Percentiles rank a stretch among this genome's conserved stretches.
These are phyloP conservation scores for Wickerhamomyces sp. DNA, from an alignment of 1,139 yeast genomes.

Conservation along the genomic window DNA sequence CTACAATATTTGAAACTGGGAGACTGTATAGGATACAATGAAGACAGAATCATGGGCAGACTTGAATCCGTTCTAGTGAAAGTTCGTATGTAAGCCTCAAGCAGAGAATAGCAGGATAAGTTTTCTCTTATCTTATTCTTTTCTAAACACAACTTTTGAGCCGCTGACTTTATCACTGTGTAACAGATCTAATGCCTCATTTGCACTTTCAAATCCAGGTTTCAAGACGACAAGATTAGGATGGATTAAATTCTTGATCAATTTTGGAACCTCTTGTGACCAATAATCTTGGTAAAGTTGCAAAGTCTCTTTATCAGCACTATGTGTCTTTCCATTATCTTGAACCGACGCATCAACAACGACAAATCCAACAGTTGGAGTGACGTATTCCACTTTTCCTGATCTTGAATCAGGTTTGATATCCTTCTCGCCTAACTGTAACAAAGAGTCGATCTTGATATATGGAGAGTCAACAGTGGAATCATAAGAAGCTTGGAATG, in stretches of 20 bases:
- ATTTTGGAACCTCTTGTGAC: slow-evolving; percentile 14
- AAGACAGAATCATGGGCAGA: too few relatives aligned
- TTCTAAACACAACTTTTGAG: slow-evolving; percentile 32
- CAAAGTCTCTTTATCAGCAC: slow-evolving; percentile 17
- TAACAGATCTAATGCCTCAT: slow-evolving; percentile 31
- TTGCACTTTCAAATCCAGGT: slow-evolving; percentile 30
- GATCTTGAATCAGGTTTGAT: slow-evolving; percentile 21
- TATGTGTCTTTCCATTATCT: slow-evolving; percentile 19
- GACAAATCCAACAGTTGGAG: slow-evolving; percentile 34
- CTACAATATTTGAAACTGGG: too few relatives aligned
- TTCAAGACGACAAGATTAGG: slow-evolving; percentile 31
- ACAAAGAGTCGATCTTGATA: slow-evolving; percentile 32
- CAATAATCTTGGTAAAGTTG: slow-evolving; percentile 19
- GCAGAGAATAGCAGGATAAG: too few relatives aligned
- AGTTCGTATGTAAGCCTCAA: too few relatives aligned
- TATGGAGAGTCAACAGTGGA: slow-evolving; percentile 35
- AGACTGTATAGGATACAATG: too few relatives aligned
- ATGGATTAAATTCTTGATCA: slow-evolving; percentile 20
- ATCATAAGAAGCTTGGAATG: slow-evolving; percentile 41
- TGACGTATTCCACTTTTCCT: slow-evolving; percentile 12
- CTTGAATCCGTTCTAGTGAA: too few relatives aligned
- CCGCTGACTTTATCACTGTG: slow-evolving; percentile 32
- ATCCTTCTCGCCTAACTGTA: slow-evolving; percentile 26
- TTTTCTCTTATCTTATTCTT: too few relatives aligned
- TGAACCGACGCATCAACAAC: slow-evolving; percentile 26